Conservation (phyloP, 2,329 filamentous ascomycete species). For the Aspergillus fumigatus region DNA sequence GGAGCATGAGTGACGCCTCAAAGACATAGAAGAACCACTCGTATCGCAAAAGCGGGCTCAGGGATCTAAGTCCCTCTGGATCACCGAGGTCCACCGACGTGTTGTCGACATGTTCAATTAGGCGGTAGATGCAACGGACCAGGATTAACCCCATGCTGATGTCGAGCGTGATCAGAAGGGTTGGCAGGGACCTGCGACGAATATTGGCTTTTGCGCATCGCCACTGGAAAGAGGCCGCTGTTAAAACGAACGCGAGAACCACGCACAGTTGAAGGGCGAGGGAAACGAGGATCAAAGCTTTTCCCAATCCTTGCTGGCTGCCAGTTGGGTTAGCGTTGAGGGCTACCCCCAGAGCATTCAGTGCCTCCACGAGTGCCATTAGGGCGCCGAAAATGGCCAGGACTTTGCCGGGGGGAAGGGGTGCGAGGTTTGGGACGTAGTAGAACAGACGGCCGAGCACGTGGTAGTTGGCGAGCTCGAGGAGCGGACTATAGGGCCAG, state of each 20-base stretch:
- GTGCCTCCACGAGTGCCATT: conserved; percentile 44
- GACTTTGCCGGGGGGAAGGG: conserved; percentile 45
- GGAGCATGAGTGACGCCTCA: conserved; percentile 51
- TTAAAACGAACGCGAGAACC: too few species aligned
- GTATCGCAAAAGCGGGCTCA: conserved; percentile 49
- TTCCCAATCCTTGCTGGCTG: too few species aligned
- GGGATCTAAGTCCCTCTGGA: conserved; percentile 16
- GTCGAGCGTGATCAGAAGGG: conserved; percentile 46
- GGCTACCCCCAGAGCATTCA: conserved; percentile 7
- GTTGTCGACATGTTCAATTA: conserved; percentile 53
- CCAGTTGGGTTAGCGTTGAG: too few species aligned
- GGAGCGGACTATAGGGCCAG: conserved; percentile 46
- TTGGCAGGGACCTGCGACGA: too few species aligned
- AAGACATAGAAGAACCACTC: conserved; percentile 60
- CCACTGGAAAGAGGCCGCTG: too few species aligned
- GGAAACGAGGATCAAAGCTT: too few species aligned
- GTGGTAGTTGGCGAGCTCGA: conserved; percentile 59
- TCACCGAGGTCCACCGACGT: conserved; percentile 36
- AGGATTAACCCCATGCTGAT: conserved; percentile 47
- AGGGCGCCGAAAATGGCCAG: conserved; percentile 46
- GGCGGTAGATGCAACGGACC: conserved; percentile 51
- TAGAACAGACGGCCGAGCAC: conserved; percentile 57
- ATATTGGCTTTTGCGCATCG: too few species aligned
- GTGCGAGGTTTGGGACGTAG: conserved; percentile 58
- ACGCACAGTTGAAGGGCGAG: too few species aligned